Percentiles rank a stretch among this genome's conserved stretches.
Conservation (phyloP, 352 stramenopile genomes). For the Globisporangium carolinianum region DNA sequence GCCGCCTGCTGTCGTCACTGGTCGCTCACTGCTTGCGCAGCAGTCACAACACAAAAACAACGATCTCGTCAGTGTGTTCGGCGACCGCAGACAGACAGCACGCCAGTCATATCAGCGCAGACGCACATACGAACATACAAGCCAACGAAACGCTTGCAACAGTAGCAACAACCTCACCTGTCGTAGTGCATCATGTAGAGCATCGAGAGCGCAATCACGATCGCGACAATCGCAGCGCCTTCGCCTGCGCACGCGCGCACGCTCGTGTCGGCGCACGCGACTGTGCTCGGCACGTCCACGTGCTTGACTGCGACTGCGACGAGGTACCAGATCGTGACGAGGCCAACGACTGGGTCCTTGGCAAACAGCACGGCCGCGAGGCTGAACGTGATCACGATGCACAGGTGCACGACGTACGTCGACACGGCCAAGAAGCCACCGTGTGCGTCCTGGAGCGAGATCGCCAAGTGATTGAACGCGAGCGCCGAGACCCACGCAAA, state of each 20-base stretch:
- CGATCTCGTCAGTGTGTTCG: no score
- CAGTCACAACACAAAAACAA: background rate
- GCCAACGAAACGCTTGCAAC: background rate
- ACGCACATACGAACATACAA: constrained; percentile 1
- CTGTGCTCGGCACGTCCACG: constrained; percentile 29
- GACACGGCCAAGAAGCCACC: constrained; percentile 42
- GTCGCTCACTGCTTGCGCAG: constrained; percentile 3
- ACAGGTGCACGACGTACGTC: constrained; percentile 60
- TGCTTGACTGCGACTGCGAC: constrained; percentile 52
- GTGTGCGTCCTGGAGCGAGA: constrained; percentile 54
- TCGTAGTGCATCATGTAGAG: constrained; percentile 48
- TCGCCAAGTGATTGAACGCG: constrained; percentile 57
- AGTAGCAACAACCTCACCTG: constrained; percentile 25
- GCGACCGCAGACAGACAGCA: no score
- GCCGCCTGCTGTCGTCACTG: constrained; percentile 9
- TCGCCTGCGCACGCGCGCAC: constrained; percentile 59
- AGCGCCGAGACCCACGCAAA: constrained; percentile 73
- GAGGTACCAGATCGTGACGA: constrained; percentile 71
- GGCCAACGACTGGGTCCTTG: constrained; percentile 48
- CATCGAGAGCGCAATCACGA: constrained; percentile 44
- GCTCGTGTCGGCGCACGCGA: constrained; percentile 42
- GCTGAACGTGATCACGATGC: constrained; percentile 49
- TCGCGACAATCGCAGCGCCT: constrained; percentile 44
- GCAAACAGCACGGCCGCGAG: constrained; percentile 53
- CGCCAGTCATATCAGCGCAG: no score